phyloP scores from a whole-genome alignment of 1,284 basidiomycete genomes.

The Jaminaea rosea region DNA sequence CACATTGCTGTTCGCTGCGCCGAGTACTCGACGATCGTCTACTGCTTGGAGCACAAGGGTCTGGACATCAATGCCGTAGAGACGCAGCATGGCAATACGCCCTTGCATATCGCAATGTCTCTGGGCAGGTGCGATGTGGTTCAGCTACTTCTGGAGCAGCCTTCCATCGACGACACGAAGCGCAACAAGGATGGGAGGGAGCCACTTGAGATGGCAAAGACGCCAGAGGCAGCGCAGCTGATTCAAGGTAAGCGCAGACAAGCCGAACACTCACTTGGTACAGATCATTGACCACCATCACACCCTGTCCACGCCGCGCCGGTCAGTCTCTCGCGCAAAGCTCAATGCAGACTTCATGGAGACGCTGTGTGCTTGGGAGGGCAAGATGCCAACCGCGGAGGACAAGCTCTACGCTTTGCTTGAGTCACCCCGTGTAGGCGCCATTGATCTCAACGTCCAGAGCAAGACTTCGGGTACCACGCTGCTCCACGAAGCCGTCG shows the following conservation, averaged over 20 bases:
- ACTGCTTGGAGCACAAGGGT: conserved; percentile 64
- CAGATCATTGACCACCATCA: too few species aligned
- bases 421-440: conserved; percentile 17
- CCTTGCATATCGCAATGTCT: conserved; percentile 76
- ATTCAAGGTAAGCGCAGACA: conserved; percentile 70
- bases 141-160: conserved; percentile 50
- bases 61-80: conserved; percentile 47
- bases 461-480: conserved; percentile 55
- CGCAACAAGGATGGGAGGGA: conserved; percentile 64
- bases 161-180: conserved; percentile 69
- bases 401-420: conserved; percentile 50
- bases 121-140: conserved; percentile 69
- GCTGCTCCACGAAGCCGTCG: conserved; percentile 77
- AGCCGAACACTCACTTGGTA: too few species aligned
- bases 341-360: conserved; percentile 69
- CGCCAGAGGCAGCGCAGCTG: conserved; percentile 57
- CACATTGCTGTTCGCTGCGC: conserved; percentile 80
- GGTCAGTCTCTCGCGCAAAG: conserved; percentile 68
- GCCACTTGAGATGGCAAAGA: conserved; percentile 63
- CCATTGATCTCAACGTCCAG: conserved; percentile 36
- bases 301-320: too few species aligned
- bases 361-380: conserved; percentile 52
- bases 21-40: conserved; percentile 56
- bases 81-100: conserved; percentile 57
- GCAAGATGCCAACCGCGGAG: conserved; percentile 55